Percentiles rank a stretch among this genome's conserved stretches.
Evolutionary conservation across 345 rosid genomes (phyloP).

Genomic region (Garcia nutans): DNA sequence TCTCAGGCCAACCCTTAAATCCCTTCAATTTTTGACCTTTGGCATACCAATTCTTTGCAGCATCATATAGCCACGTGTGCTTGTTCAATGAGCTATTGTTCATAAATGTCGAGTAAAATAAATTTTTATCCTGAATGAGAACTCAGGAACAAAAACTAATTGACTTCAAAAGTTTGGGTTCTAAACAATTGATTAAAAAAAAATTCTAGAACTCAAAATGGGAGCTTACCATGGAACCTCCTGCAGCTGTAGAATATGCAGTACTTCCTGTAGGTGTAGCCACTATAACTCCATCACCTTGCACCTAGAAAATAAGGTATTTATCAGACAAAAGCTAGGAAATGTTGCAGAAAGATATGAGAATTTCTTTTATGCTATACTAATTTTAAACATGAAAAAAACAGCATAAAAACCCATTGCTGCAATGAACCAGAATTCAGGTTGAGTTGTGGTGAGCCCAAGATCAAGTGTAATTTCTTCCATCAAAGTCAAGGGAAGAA

Average conservation of each 20-base stretch:
- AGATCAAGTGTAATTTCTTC: constrained; percentile 3
- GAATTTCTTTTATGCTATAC: constrained; percentile 1
- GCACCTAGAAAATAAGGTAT: constrained; percentile 57
- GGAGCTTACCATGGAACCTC: constrained; percentile 91
- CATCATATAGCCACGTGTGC: neutral
- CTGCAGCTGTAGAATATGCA: constrained; percentile 97
- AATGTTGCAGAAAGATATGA: neutral
- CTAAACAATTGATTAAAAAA: neutral
- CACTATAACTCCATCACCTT: constrained; percentile 98
- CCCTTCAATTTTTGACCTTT: neutral
- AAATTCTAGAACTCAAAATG: neutral
- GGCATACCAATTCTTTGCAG: neutral
- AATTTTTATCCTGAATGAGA: neutral
- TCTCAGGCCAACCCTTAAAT: neutral
- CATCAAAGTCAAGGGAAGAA: constrained; percentile 2
- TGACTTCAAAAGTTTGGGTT: no score
- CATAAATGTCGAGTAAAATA: neutral
- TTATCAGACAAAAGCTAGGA: constrained; percentile 15
- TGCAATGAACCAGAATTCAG: neutral
- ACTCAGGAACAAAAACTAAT: no score
- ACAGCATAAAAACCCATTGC: neutral
- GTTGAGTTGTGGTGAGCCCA: neutral
- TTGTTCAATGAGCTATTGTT: neutral
- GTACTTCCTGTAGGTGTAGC: constrained; percentile 99
- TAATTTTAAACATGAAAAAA: constrained; percentile 16